Evolutionary conservation across 1,139 yeast species (phyloP).

Genomic region (Pneumocystis canis): DNA sequence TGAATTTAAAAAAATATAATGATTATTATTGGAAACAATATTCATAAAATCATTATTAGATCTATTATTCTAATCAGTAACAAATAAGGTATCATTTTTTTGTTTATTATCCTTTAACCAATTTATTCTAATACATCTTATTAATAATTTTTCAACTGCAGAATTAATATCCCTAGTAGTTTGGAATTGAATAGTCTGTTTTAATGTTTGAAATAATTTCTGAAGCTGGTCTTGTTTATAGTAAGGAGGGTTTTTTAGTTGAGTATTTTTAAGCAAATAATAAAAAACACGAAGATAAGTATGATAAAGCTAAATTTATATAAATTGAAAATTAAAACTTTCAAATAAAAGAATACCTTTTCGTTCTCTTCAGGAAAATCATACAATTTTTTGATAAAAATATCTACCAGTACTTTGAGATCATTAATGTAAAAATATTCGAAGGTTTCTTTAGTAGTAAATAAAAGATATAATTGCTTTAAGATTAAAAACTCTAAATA

Average conservation of each 20-base stretch:
- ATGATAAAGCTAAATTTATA: slow-evolving; percentile 33
- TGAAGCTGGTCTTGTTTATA: slow-evolving; percentile 47
- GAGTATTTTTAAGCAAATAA: slow-evolving; percentile 57
- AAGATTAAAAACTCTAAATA: slow-evolving; percentile 64
- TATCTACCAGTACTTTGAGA: slow-evolving; percentile 71
- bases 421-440: slow-evolving; percentile 73
- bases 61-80: neutral
- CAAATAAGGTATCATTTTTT: neutral
- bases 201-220: slow-evolving; percentile 29
- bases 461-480: slow-evolving; percentile 59
- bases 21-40: neutral
- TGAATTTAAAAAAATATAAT: neutral
- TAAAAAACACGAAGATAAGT: slow-evolving; percentile 64
- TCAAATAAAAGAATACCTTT: slow-evolving; percentile 18
- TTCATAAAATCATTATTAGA: neutral
- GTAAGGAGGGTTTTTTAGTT: slow-evolving; percentile 34
- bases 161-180: neutral
- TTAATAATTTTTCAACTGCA: neutral
- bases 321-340: neutral
- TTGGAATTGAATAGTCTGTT: slow-evolving; percentile 2
- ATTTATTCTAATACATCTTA: neutral
- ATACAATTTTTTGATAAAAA: slow-evolving; percentile 62
- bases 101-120: neutral
- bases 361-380: slow-evolving; percentile 50
- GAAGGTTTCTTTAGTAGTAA: slow-evolving; percentile 50